Percentiles rank a stretch among this genome's conserved stretches.
Evolutionary conservation across 2,329 filamentous ascomycete species (phyloP).

Genomic region (Calonectria ilicicola): DNA sequence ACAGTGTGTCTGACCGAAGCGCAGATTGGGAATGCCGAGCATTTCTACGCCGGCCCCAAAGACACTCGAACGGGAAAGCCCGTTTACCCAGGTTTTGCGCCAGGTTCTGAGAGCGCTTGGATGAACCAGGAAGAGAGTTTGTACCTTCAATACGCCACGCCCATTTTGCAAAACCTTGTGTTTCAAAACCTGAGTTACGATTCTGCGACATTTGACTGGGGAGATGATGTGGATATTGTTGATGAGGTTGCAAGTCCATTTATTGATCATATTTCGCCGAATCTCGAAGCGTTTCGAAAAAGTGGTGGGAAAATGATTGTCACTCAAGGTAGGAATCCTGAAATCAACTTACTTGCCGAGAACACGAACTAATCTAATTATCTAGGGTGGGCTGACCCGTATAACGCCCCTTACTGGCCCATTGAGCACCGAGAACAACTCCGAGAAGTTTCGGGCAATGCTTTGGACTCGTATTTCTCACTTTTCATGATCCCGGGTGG

Average conservation of each 20-base stretch:
- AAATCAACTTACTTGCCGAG: not conserved
- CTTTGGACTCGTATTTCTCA: constrained; percentile 2
- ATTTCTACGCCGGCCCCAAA: not conserved
- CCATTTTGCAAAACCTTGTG: constrained; percentile 9
- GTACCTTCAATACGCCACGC: not conserved
- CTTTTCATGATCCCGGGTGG: constrained; percentile 15
- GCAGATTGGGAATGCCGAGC: not conserved
- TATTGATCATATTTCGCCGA: not conserved
- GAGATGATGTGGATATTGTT: not conserved
- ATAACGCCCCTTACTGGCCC: constrained; percentile 1
- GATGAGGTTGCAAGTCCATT: constrained; percentile 1
- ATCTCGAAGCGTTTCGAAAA: constrained; percentile 1
- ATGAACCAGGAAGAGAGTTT: constrained; percentile 1
- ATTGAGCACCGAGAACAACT: constrained; percentile 9
- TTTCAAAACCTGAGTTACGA: constrained; percentile 11
- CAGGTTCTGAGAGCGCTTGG: constrained; percentile 6
- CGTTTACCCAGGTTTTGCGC: constrained; percentile 6
- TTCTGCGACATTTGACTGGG: not conserved
- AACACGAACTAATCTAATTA: not conserved
- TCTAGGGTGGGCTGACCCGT: constrained; percentile 15
- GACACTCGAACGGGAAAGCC: not conserved
- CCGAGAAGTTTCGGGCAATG: not conserved
- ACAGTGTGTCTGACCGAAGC: not conserved
- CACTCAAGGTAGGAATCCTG: not conserved
- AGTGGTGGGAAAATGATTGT: constrained; percentile 11